phyloP scores from a whole-genome alignment of 495 filamentous ascomycete genomes.

The Penicillium verhagenii region DNA sequence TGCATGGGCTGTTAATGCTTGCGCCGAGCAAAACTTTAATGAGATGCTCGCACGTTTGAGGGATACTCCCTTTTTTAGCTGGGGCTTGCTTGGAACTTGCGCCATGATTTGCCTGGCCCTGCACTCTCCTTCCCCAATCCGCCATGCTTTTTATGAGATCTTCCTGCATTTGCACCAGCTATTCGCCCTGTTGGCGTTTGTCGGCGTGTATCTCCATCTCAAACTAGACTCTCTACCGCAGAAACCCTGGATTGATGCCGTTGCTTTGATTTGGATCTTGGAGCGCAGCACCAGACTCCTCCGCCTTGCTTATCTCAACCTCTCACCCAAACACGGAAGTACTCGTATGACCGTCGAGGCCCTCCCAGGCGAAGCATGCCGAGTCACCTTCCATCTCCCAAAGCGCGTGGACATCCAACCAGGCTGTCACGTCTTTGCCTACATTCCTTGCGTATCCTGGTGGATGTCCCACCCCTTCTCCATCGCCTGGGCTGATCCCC shows the following conservation, averaged over 20 bases:
- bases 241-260: constrained; percentile 57
- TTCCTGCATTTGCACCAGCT: constrained; percentile 80
- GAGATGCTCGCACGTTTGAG: constrained; percentile 58
- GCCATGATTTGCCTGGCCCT: constrained; percentile 63
- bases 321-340: constrained; percentile 34
- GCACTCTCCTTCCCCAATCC: constrained; percentile 72
- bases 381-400: constrained; percentile 71
- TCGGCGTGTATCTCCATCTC: constrained; percentile 70
- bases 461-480: constrained; percentile 67
- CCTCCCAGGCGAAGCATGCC: constrained; percentile 54
- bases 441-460: constrained; percentile 71
- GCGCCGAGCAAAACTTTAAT: constrained; percentile 42
- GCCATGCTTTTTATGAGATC: constrained; percentile 88
- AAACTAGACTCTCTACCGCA: constrained; percentile 59
- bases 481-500: constrained; percentile 53
- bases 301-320: constrained; percentile 61
- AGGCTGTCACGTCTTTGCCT: constrained; percentile 78
- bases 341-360: constrained; percentile 49
- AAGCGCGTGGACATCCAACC: constrained; percentile 71
- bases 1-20: constrained; percentile 62
- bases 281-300: constrained; percentile 59
- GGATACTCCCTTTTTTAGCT: constrained; percentile 60
- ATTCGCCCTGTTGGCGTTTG: constrained; percentile 59
- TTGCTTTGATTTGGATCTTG: constrained; percentile 62
- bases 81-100: constrained; percentile 49